Percentiles rank a stretch among this genome's conserved stretches.
Evolutionary conservation across 83 land plant species (phyloP).

Genomic region (Diphasiastrum complanatum): DNA sequence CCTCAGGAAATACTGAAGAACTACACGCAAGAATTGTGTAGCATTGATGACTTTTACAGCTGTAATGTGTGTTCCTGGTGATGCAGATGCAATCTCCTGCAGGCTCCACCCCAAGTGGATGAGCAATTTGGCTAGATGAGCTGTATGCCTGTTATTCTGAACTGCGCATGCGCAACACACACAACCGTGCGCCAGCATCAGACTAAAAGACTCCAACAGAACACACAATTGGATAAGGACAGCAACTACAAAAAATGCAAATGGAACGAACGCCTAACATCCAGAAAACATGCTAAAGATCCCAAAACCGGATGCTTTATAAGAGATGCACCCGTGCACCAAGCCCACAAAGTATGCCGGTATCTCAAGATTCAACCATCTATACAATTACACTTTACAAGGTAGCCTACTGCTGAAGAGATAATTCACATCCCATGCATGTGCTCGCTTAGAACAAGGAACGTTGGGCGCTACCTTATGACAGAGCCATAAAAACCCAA

Average conservation of each 20-base stretch:
- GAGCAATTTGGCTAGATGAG: constrained; percentile 72
- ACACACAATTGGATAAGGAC: not conserved
- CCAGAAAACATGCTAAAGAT: not conserved
- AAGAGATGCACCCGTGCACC: no score
- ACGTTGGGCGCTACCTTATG: no score
- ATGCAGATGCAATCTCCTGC: constrained; percentile 46
- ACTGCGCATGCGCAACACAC: constrained; percentile 33
- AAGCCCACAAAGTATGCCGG: no score
- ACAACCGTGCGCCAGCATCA: constrained; percentile 11
- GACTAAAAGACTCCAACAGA: not conserved
- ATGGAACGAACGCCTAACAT: not conserved
- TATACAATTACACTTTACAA: no score
- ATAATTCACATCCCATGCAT: no score
- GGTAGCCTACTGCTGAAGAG: no score
- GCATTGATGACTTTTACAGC: constrained; percentile 59
- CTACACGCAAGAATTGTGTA: constrained; percentile 51
- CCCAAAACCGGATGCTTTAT: no score
- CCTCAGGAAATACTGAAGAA: constrained; percentile 68
- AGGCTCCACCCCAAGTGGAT: constrained; percentile 60
- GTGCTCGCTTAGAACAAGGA: no score
- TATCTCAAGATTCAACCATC: no score
- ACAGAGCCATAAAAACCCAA: not conserved
- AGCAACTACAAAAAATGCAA: not conserved
- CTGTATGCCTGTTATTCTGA: constrained; percentile 54
- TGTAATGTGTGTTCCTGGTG: constrained; percentile 23